phyloP scores from a whole-genome alignment of 2,329 filamentous ascomycete species.

The Nigrospora osmanthi region DNA sequence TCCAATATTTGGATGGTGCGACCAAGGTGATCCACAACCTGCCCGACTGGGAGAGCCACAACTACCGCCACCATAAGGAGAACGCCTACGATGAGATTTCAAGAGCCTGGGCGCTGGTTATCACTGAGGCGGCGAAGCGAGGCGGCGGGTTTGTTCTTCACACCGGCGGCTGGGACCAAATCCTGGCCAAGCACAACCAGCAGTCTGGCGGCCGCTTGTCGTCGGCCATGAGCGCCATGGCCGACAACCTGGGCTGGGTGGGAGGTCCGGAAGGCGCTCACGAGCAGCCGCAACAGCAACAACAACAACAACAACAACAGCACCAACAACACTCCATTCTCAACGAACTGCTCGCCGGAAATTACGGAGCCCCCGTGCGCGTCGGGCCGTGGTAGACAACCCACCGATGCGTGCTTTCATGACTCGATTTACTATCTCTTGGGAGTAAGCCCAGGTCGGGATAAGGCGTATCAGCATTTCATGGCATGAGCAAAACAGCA shows the following conservation, averaged over 20 bases:
- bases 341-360: conserved; percentile 53
- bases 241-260: conserved; percentile 72
- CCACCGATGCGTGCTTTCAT: too few species aligned
- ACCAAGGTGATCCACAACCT: conserved; percentile 85
- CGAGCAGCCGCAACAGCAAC: conserved; percentile 12
- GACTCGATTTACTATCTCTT: too few species aligned
- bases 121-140: conserved; percentile 83
- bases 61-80: conserved; percentile 88
- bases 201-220: conserved; percentile 75
- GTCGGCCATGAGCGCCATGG: conserved; percentile 71
- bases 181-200: conserved; percentile 78
- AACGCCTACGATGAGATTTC: conserved; percentile 95
- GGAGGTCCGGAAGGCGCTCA: conserved; percentile 27
- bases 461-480: not conserved
- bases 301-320: conserved; percentile 13
- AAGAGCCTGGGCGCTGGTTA: conserved; percentile 85
- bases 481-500: conserved; percentile 1
- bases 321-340: conserved; percentile 47
- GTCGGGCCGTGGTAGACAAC: conserved; percentile 44
- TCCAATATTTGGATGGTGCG: conserved; percentile 82
- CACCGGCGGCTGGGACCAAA: conserved; percentile 88
- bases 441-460: not conserved
- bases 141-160: conserved; percentile 86
- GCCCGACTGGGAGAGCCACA: conserved; percentile 82
- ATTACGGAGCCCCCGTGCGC: conserved; percentile 50